These are phyloP conservation scores for Pinus taeda DNA, from an alignment of 75 land plant genomes.

Conservation along the genomic window DNA sequence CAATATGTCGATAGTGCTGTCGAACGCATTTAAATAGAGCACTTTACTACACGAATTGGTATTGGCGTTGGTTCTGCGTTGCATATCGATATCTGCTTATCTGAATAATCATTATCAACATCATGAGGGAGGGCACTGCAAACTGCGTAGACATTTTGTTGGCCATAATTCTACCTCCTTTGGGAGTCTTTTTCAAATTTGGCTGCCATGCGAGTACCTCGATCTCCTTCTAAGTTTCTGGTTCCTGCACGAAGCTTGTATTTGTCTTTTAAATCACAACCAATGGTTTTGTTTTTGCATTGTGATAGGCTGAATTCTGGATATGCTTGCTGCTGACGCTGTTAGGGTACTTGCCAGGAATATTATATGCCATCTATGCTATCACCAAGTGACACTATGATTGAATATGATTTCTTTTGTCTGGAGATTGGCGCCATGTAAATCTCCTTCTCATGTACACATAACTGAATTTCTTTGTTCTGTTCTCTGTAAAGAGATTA, in stretches of 20 bases:
- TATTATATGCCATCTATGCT: background rate
- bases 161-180: slow-evolving; percentile 32
- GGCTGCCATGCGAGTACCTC: slow-evolving; percentile 10
- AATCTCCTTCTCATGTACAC: too few relatives aligned
- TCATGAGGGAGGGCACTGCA: background rate
- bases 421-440: too few relatives aligned
- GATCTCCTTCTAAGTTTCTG: background rate
- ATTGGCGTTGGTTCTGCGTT: too few relatives aligned
- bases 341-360: too few relatives aligned
- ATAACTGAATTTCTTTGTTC: too few relatives aligned
- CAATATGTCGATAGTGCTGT: too few relatives aligned
- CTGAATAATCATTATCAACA: background rate
- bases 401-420: background rate
- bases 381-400: background rate
- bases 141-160: slow-evolving; percentile 17
- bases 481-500: too few relatives aligned
- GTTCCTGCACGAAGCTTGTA: too few relatives aligned
- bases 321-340: background rate
- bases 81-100: too few relatives aligned
- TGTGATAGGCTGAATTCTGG: background rate
- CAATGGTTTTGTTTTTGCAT: background rate
- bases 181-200: slow-evolving; percentile 37
- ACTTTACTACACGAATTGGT: too few relatives aligned
- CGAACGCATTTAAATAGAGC: too few relatives aligned
- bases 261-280: too few relatives aligned